Base-by-base conservation (phyloP, 192 early-diverging fungal species). In the Umbelopsis ramanniana region DNA sequence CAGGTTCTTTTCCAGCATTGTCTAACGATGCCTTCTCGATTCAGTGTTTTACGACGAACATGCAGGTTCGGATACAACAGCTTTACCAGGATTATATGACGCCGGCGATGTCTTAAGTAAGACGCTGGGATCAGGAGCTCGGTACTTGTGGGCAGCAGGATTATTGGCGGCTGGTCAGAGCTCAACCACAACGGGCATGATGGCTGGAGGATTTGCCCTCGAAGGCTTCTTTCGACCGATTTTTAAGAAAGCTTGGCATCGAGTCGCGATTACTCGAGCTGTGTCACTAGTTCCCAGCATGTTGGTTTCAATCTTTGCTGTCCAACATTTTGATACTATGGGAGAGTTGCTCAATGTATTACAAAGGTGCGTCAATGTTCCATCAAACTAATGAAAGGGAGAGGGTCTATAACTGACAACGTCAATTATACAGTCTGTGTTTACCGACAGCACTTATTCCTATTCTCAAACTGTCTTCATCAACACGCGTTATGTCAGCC, bases 151-250 rank as follows among this genome's bases (percentile, higher is more conserved):
- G 87, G 94, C 93, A 15, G 73, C 90, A 19, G 93, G 92, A 15
- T 74, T 95, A 46, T 76, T 95, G 33, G 83, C 88, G 2, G 88
- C 92, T 14, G 94, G 94, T 0, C 92, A 94, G 74, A 88, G 83
- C 73, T 90, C 89, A 2, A 92, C 93, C 2, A 93, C 93, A 29
- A 94, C 94, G 8, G 94, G 93, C 4, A 95, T 93, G 21, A 85
- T 95, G 83, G 94, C 93, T 5, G 94, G 94, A 9, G 92, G 93
- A 78, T 92, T 91, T 73, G 86, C 93, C 43, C 91, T 94, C 83
- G 89, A 93, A 69, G 93, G 93, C 22, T 93, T 93, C 80, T 85
- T 94, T 79, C 72, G 84, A 47, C 79, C 75, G 1, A 80, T 86
- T 12, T 79, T 79, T 33, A 68, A 67, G 26, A 86, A 82, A 40